phyloP scores from a whole-genome alignment of 345 rosid genomes.

The Geranium rotundifolium region DNA sequence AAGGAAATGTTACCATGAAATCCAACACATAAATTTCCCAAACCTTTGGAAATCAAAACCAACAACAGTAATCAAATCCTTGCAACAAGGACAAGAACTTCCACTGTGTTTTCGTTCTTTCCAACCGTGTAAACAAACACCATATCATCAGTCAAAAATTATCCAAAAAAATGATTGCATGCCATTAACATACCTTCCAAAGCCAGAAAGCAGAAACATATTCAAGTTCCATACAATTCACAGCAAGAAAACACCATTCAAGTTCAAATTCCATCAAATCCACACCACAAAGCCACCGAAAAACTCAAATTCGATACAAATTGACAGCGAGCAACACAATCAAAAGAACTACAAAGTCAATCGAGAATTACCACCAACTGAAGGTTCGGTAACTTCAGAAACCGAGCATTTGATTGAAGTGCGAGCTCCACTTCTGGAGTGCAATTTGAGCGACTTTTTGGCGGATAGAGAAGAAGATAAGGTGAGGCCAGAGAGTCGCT shows the following conservation, averaged over 20 bases:
- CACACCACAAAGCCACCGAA: neutral
- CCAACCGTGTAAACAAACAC: too few species aligned
- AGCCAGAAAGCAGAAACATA: neutral
- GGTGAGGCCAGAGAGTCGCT: constrained; percentile 32
- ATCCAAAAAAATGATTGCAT: too few species aligned
- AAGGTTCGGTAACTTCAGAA: constrained; percentile 44
- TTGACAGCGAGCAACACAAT: neutral
- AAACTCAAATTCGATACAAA: neutral
- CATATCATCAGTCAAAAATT: too few species aligned
- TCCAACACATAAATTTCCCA: too few species aligned
- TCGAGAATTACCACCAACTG: constrained; percentile 47
- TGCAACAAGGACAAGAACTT: too few species aligned
- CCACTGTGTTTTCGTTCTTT: too few species aligned
- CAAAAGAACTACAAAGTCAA: too few species aligned
- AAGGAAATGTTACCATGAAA: too few species aligned
- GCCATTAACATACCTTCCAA: too few species aligned
- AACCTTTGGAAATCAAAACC: too few species aligned
- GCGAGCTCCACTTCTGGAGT: constrained; percentile 18
- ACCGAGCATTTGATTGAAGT: constrained; percentile 52
- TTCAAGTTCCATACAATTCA: neutral
- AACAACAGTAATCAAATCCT: too few species aligned
- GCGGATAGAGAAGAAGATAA: constrained; percentile 28
- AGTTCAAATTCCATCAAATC: too few species aligned
- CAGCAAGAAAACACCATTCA: neutral
- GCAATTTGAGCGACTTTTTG: constrained; percentile 29